Base-by-base conservation (phyloP, 164 flowering plant species). In the Kalanchoe fedtschenkoi region DNA sequence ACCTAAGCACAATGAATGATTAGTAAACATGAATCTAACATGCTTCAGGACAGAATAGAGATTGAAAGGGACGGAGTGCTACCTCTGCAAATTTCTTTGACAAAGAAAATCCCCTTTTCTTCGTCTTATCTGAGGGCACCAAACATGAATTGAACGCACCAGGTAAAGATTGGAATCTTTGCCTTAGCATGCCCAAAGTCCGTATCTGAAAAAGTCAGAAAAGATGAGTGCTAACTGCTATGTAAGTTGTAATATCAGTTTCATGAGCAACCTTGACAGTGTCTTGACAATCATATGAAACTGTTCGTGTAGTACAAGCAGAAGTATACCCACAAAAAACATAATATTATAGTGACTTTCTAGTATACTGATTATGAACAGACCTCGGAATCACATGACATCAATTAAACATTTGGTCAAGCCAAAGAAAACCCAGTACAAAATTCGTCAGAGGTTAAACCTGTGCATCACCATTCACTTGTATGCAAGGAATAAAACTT, bases 81-180 rank as follows among this genome's bases (percentile, higher is more conserved):
- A 93, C 97, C 97, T 90, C 90, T 39, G 83, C 72, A 79, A 88
- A 89, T 60, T 78, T 76, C 74, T 77, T 89, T 47, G 86, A 75
- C n/a, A 88, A 78, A 65, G 86, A 83, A 80, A 93, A 86, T 24
- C 95, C 87, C 55, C 79, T 77, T 69, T 72, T 85, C 68, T 61
- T 54, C 7, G 66, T 65, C 72, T 70, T 83, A 38, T 95, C 89
- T 51, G 91, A 78, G 67, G 99, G 97, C 19, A 95, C 87, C 82
- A 95, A 75, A 67, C 63, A 78, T 63, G 88, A 60, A 63, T 86
- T 95, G 82, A 91, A 87, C 30, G 99, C 97, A 70, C 90, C 99
- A 61, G 99, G 99, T 75, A 95, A 62, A 43, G 99, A 95, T 66
- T 91, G 93, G 70, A 95, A 95, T 44, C 99, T 73, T 58, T 96